Percentiles rank a stretch among this genome's conserved stretches.
phyloP scores from a whole-genome alignment of 1,139 yeast species.

The Blastobotrys malaysiensis region DNA sequence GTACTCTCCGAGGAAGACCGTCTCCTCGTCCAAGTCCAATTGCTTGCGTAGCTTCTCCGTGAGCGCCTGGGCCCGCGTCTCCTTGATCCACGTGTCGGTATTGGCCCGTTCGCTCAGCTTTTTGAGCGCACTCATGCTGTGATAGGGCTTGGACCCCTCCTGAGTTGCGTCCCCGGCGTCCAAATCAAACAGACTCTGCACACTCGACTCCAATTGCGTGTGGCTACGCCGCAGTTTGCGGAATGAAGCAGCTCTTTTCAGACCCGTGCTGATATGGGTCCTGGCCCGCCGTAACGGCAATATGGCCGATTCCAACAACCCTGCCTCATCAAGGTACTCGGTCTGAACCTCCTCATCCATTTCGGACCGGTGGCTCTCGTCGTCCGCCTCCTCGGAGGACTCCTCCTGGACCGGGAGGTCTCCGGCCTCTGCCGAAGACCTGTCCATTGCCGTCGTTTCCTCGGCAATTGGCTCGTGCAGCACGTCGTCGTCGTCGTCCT shows the following conservation, averaged over 20 bases:
- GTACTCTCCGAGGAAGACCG: constrained; percentile 37
- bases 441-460: constrained; percentile 18
- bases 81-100: constrained; percentile 9
- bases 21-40: constrained; percentile 25
- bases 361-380: background rate
- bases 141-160: background rate
- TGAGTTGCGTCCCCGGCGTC: background rate
- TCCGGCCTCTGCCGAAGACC: constrained; percentile 1
- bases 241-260: background rate
- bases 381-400: background rate
- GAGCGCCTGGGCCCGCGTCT: constrained; percentile 22
- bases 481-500: constrained; percentile 20
- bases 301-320: background rate
- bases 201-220: background rate
- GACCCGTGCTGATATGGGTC: background rate
- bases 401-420: background rate
- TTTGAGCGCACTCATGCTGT: background rate
- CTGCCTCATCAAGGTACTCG: background rate
- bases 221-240: background rate
- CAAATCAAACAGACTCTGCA: background rate
- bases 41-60: constrained; percentile 26
- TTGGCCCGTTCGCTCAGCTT: background rate
- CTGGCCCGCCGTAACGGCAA: background rate
- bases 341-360: background rate
- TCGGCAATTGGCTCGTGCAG: constrained; percentile 14